phyloP scores from a whole-genome alignment of 768 basidiomycete species.

The Hericium erinaceus region DNA sequence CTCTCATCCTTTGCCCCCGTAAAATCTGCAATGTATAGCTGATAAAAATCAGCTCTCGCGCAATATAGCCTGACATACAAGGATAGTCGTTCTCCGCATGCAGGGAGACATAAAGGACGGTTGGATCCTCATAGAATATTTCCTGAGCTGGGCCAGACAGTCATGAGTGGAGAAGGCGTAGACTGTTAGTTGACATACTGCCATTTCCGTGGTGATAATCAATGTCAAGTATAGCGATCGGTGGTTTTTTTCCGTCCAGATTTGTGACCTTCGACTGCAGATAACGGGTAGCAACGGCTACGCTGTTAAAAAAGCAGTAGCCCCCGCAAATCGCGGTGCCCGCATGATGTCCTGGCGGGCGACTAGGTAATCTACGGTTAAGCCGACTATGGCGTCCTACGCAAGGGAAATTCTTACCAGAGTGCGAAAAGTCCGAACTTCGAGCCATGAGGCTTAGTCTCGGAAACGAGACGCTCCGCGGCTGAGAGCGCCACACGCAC shows the following conservation, averaged over 20 bases:
- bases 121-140: conserved; percentile 23
- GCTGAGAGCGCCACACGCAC: neutral
- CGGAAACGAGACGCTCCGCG: neutral
- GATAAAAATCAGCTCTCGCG: neutral
- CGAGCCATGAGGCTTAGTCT: neutral
- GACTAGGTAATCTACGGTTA: conserved; percentile 4
- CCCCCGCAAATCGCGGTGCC: conserved; percentile 22
- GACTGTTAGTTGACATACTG: conserved; percentile 3
- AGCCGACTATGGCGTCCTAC: neutral
- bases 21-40: conserved; percentile 16
- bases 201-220: conserved; percentile 32
- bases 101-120: conserved; percentile 24
- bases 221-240: conserved; percentile 24
- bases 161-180: neutral
- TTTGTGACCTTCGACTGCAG: conserved; percentile 11
- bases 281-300: conserved; percentile 22
- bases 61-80: conserved; percentile 14
- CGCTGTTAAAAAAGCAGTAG: conserved; percentile 27
- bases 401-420: conserved; percentile 10
- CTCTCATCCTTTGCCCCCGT: conserved; percentile 21
- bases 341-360: conserved; percentile 27
- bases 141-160: conserved; percentile 16
- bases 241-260: neutral
- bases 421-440: conserved; percentile 16
- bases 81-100: conserved; percentile 25